Evolutionary conservation across 2,329 filamentous ascomycete species (phyloP), one percentile per base, ranked within the genome.

Genomic region (Fusarium lyarnte): DNA sequence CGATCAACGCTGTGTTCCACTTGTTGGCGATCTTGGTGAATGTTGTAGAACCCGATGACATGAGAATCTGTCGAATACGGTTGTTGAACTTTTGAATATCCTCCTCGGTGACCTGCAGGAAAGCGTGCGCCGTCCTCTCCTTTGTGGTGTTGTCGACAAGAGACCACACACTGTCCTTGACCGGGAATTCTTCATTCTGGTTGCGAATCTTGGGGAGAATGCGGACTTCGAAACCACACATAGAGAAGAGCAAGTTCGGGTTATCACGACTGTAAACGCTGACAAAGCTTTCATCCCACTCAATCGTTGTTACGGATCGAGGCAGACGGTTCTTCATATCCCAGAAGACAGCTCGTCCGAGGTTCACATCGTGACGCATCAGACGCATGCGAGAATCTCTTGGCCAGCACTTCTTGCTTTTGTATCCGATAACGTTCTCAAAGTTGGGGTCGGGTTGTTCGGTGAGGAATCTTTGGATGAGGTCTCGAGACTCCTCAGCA

Each of bases 21-120:
- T 99, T 99, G 85, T 99, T 99, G 51, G 97, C 96, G 79, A 99
- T 99, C 88, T 99, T 99, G 49, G 96, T 99, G 84, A 99, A 99
- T 0, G 96, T 99, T 0, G 96, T 99, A 9, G 94, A 97, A n/a
- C 96, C 97, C 65, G 96, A 98, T 16, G 95, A 98, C 96, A 99
- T 99, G 63, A 99, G 87, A 80, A 99, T 99, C 79, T 99, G 96
- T 66, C 96, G 91, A 79, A 99, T 99, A 45, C 97, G 92, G 82
- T 99, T 99, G 84, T 99, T 99, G 87, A 99, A 99, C 83, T 98
- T 98, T 74, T 95, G 93, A 53, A 99, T 95, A 79, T 99, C 96
- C 79, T 98, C 96, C 78, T 98, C 95, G 0, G 96, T 98, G 27
- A 99, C 96, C 79, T 98, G 95, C 59, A 99, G 85, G 88, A 99